These are phyloP conservation scores for Begonia loranthoides DNA, from an alignment of 306 rosid species.

Conservation along the genomic window DNA sequence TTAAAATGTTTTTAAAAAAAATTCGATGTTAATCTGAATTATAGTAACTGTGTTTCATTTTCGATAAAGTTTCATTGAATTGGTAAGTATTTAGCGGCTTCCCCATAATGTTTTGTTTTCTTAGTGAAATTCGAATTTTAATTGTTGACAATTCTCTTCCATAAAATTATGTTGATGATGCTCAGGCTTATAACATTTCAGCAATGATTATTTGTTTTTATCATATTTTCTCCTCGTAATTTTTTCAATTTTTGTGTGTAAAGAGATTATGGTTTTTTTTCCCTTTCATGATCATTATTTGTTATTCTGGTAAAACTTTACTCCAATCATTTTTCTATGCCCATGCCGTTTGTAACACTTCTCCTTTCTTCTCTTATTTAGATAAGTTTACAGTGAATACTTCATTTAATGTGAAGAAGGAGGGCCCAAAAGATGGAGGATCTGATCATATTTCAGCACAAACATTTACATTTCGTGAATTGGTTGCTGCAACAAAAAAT, in stretches of 20 bases:
- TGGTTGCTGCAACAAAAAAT: conserved; percentile 40
- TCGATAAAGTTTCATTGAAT: no score
- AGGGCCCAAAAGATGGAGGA: conserved; percentile 16
- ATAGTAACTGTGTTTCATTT: conserved; percentile 1
- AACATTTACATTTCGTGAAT: conserved; percentile 40
- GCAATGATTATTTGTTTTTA: no score
- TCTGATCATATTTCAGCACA: conserved; percentile 41
- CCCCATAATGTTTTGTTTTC: neutral
- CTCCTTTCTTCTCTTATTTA: conserved; percentile 2
- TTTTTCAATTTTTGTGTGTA: no score
- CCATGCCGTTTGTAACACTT: no score
- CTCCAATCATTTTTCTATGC: no score
- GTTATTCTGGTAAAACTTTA: no score
- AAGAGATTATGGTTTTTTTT: no score
- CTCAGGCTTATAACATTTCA: no score
- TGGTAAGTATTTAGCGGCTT: neutral
- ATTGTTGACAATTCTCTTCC: no score
- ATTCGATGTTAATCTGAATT: conserved; percentile 5
- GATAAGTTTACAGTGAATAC: conserved; percentile 21
- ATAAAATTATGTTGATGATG: no score
- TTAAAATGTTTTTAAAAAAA: neutral
- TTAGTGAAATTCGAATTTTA: neutral
- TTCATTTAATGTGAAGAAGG: conserved; percentile 15
- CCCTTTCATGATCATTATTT: no score
- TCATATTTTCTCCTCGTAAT: no score